These are phyloP conservation scores for Myrmaecium sp. DNA, from an alignment of 2,329 filamentous ascomycete genomes.

Conservation along the genomic window DNA sequence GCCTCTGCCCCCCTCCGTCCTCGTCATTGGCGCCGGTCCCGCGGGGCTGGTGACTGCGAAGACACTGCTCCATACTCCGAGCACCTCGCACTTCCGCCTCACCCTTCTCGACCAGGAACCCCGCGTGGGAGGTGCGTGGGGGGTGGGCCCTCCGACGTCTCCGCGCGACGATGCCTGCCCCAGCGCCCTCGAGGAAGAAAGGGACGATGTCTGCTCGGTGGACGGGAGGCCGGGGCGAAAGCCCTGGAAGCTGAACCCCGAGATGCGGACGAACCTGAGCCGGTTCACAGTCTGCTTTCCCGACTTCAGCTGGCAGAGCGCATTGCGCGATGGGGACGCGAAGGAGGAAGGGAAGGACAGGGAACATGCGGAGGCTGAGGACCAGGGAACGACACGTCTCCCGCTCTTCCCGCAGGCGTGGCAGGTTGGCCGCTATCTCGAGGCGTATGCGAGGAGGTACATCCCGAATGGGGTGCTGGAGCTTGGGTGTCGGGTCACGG, in stretches of 20 bases:
- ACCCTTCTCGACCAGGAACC: slow-evolving; percentile 51
- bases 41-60: slow-evolving; percentile 37
- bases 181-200: too few species aligned
- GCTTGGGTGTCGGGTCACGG: slow-evolving; percentile 24
- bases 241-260: slow-evolving; percentile 45
- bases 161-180: not conserved
- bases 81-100: slow-evolving; percentile 41
- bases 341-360: not conserved
- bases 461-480: slow-evolving; percentile 32
- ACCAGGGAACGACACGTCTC: slow-evolving; percentile 13
- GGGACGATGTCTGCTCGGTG: too few species aligned
- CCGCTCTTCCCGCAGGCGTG: slow-evolving; percentile 60
- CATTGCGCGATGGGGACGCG: slow-evolving; percentile 7
- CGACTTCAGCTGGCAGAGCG: slow-evolving; percentile 52
- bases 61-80: slow-evolving; percentile 45
- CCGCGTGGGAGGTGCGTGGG: slow-evolving; percentile 66
- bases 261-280: slow-evolving; percentile 52
- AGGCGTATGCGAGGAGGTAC: slow-evolving; percentile 45
- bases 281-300: slow-evolving; percentile 48
- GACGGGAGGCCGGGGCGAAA: too few species aligned
- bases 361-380: slow-evolving; percentile 1
- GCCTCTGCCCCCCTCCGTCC: too few species aligned
- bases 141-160: too few species aligned
- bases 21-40: slow-evolving; percentile 28
- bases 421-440: slow-evolving; percentile 58